Conservation (phyloP, 208 protist genomes). For the Leishmania guyanensis region DNA sequence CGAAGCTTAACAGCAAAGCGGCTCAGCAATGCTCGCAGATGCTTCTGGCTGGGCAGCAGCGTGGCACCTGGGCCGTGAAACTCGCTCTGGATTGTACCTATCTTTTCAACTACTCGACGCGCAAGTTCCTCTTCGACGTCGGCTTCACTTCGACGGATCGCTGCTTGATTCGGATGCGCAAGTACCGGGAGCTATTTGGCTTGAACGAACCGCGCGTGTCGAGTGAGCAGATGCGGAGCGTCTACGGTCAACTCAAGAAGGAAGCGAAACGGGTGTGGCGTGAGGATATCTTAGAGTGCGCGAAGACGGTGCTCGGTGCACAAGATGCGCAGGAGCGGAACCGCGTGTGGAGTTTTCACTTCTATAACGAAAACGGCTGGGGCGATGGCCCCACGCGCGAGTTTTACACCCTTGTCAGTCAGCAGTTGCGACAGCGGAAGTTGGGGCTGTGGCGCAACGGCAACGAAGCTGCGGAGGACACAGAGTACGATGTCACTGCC, state of each 20-base stretch:
- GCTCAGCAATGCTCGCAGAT: slow-evolving; percentile 77
- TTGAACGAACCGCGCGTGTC: slow-evolving; percentile 21
- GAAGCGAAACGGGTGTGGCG: slow-evolving; percentile 61
- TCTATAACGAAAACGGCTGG: slow-evolving; percentile 88
- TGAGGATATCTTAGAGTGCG: slow-evolving; percentile 64
- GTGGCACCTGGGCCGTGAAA: slow-evolving; percentile 76
- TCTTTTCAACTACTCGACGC: slow-evolving; percentile 73
- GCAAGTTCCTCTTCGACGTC: slow-evolving; percentile 84
- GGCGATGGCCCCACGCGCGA: slow-evolving; percentile 89
- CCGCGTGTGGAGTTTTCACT: slow-evolving; percentile 85
- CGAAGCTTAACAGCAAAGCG: slow-evolving; percentile 84
- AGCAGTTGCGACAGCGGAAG: slow-evolving; percentile 58
- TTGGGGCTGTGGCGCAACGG: slow-evolving; percentile 63
- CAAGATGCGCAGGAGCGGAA: slow-evolving; percentile 40
- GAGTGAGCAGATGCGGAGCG: slow-evolving; percentile 19
- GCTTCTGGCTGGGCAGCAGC: slow-evolving; percentile 75
- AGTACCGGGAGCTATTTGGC: slow-evolving; percentile 31
- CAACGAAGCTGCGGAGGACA: slow-evolving; percentile 44
- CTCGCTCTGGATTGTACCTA: slow-evolving; percentile 83
- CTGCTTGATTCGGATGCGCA: slow-evolving; percentile 31
- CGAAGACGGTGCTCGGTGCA: slow-evolving; percentile 56
- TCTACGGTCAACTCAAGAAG: slow-evolving; percentile 30
- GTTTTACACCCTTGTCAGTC: slow-evolving; percentile 88
- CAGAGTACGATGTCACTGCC: slow-evolving; percentile 44
- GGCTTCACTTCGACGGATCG: slow-evolving; percentile 51